Evolutionary conservation across 352 stramenopile genomes (phyloP), one percentile per base, ranked within the genome.

Genomic region (Saprolegnia diclina): DNA sequence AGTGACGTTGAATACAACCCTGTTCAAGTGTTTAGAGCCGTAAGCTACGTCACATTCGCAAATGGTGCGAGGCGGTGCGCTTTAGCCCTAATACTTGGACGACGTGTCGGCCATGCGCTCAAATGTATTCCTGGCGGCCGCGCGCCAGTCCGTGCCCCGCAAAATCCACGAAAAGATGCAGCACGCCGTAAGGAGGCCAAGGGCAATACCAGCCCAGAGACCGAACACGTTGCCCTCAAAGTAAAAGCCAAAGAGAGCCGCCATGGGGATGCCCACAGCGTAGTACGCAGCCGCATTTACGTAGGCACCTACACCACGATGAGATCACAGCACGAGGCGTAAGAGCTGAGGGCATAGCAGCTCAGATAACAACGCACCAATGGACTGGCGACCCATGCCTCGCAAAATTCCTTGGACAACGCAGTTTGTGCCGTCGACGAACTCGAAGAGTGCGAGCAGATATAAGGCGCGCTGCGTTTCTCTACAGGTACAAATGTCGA

Each of bases 201-300:
- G 64, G 3, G 75, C 76, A 63, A 92, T 76, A 56, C 80, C 76
- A 24, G 87, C 53, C 82, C 82, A 89, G 16, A 88, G 71, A 10
- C 82, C 82, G 44, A 80, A 70, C 14, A 90, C 74, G 18, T 73
- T 77, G 5, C 87, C 37, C 4, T 75, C 45, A 32, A 76, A 71
- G 42, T 77, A 38, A 71, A 94, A 84, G 1, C 67, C 85, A 4
- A 92, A 55, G 10, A 87, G n/a, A n/a, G 79, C 79, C 0, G 78
- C 85, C 0, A 91, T 22, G 0, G 88, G 87, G 22, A 96, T 79
- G n/a, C 88, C 86, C 14, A 90, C 77, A 0, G 78, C 65, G 71
- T 92, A 96, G 71, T 92, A 94, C 1, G 83, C 87, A 11, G 89
- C 74, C 13, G 86, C 79, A 55, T 91, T 92, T 4, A 69, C 63